Percentiles rank a stretch among this genome's conserved stretches.
These are phyloP conservation scores for Rhynchospora tenuis DNA, from an alignment of 176 grass and related monocot genomes.

Conservation along the genomic window DNA sequence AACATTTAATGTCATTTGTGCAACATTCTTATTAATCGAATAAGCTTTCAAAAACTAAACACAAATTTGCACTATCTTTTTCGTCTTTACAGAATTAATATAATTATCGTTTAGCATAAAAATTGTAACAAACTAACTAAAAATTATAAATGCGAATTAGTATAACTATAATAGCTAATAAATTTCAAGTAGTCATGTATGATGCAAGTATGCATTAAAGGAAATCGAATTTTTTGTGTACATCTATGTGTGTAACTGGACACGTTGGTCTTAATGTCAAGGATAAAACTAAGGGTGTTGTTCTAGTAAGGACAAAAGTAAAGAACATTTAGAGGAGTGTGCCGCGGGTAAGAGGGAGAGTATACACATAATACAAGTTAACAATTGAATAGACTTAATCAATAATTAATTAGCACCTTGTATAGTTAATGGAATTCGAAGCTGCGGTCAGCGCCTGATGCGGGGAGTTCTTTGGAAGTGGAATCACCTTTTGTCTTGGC, in stretches of 20 bases:
- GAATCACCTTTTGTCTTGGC: slow-evolving; percentile 16
- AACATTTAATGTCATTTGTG: too few species aligned
- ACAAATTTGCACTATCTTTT: neutral
- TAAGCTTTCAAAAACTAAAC: neutral
- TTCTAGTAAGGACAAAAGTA: slow-evolving; percentile 16
- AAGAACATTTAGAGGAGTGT: slow-evolving; percentile 32
- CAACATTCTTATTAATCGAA: neutral
- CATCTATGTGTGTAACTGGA: neutral
- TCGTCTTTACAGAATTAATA: neutral
- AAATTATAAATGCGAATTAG: neutral
- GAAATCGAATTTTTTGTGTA: neutral
- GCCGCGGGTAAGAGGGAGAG: slow-evolving; percentile 9
- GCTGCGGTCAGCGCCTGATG: slow-evolving; percentile 42
- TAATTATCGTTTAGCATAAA: neutral
- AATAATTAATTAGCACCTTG: neutral
- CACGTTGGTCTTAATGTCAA: neutral
- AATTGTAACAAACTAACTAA: neutral
- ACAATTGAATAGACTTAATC: slow-evolving; percentile 14
- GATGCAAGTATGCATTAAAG: neutral
- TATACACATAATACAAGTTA: slow-evolving; percentile 10
- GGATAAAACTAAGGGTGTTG: neutral
- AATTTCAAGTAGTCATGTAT: neutral
- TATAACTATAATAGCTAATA: too few species aligned
- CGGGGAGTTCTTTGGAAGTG: slow-evolving; percentile 32
- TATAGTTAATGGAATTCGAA: slow-evolving; percentile 33